These are phyloP conservation scores for Cantharellus anzutake DNA, from an alignment of 768 basidiomycete genomes.

Conservation along the genomic window DNA sequence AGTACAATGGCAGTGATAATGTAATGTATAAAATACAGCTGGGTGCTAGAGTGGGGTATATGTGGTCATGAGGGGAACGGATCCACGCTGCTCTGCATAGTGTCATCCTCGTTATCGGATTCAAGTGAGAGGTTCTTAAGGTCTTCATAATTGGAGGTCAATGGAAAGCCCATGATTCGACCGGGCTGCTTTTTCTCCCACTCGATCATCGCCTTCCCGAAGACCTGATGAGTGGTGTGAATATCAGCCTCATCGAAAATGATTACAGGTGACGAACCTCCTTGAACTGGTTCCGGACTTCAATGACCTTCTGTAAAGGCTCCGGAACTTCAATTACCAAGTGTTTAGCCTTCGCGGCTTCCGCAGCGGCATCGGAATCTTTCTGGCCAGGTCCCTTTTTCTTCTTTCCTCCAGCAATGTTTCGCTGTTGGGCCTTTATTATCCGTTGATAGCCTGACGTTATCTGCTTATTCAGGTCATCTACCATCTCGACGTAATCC, in stretches of 20 bases:
- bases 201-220: constrained; percentile 58
- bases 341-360: constrained; percentile 41
- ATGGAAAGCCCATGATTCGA: constrained; percentile 60
- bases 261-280: constrained; percentile 15
- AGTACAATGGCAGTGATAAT: no score
- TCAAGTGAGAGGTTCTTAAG: not conserved
- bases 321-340: constrained; percentile 36
- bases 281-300: constrained; percentile 62
- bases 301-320: constrained; percentile 49
- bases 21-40: no score
- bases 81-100: no score
- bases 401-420: constrained; percentile 27
- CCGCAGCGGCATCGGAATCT: constrained; percentile 32
- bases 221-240: constrained; percentile 13
- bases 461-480: constrained; percentile 81
- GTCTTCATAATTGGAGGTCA: constrained; percentile 43
- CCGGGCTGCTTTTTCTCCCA: constrained; percentile 48
- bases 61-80: no score
- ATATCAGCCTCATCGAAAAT: not conserved
- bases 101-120: no score
- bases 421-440: constrained; percentile 33
- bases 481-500: constrained; percentile 73
- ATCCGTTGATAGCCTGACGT: constrained; percentile 55
- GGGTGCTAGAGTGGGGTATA: no score
- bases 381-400: constrained; percentile 24